Conservation (phyloP, 768 basidiomycete species). For the Trichaptum fuscoviolaceum region DNA sequence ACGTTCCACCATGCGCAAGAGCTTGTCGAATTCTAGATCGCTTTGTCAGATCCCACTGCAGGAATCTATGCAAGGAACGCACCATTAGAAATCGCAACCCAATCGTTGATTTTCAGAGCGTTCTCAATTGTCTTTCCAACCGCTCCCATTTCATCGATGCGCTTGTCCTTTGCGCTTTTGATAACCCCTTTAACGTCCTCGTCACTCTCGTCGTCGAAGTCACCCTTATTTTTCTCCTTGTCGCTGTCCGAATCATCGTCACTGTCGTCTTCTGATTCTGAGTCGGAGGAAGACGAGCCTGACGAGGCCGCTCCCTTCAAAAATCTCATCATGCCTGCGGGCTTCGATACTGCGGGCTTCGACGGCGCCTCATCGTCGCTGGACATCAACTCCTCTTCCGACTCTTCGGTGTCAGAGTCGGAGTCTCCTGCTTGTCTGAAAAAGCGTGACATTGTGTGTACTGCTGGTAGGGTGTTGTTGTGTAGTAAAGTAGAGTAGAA, state of each 20-base stretch:
- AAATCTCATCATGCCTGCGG: conserved; percentile 73
- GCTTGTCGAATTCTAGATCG: conserved; percentile 87
- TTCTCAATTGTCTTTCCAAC: conserved; percentile 91
- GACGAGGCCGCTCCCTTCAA: conserved; percentile 54
- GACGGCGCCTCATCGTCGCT: conserved; percentile 58
- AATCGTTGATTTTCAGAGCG: conserved; percentile 93
- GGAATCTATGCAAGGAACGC: conserved; percentile 20
- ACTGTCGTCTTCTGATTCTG: conserved; percentile 47
- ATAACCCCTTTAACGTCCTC: conserved; percentile 70
- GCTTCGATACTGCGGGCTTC: conserved; percentile 42
- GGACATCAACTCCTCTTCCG: conserved; percentile 62
- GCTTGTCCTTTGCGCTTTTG: conserved; percentile 87
- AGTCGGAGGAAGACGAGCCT: conserved; percentile 48
- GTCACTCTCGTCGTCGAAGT: conserved; percentile 50
- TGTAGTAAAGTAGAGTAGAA: background rate
- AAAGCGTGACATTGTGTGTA: conserved; percentile 71
- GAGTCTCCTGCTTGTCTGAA: conserved; percentile 84
- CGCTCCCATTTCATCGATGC: conserved; percentile 92
- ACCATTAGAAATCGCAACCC: conserved; percentile 90
- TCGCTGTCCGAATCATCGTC: conserved; percentile 39
- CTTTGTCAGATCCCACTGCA: conserved; percentile 9
- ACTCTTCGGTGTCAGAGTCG: conserved; percentile 63
- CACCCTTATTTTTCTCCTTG: conserved; percentile 34
- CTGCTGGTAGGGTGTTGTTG: background rate
- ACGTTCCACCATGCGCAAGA: conserved; percentile 82